Base-by-base conservation (phyloP, 2,329 filamentous ascomycete species). In the Cyphellophora attinorum region DNA sequence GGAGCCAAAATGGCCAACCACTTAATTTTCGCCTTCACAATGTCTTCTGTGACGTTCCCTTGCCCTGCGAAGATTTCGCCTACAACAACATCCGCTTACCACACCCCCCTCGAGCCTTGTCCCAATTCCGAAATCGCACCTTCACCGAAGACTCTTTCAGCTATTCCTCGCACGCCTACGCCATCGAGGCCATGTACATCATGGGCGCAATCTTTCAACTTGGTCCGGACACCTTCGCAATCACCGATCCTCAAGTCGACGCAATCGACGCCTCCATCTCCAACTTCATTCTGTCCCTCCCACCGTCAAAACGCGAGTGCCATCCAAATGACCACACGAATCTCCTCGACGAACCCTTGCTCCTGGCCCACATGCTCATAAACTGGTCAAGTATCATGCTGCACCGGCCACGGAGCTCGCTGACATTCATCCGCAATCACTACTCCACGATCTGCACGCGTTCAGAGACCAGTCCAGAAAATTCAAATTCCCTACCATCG, bases 81-180 rank as follows among this genome's bases (percentile, higher is more conserved):
- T 68, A 60, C 52, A 51, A 56, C 35, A 51, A 57, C 6, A 55
- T 48, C 29, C 76, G 79, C 60, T 61, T 44, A 68, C 81, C 48
- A 64, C 79, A 18, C 53, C 42, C 66, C 1, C 69, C 77, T 1
- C 67, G 71, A 36, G 79, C 74, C 12, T 65, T 93, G 12, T 32
- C 51, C 5, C 49, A 53, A n/a, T 57, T 60, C 33, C 53, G 93
- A 41, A 76, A 83, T 37, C 64, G 76, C 36, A 70, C 84, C n/a
- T 89, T 93, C 49, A 72, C 72, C 0, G 76, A 78, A 12, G 76
- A 81, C 30, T 72, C 79, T 6, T 70, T 73, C 27, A 66, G 71
- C 16, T 93, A 89, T 55, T 91, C 85, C 0, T 93, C 86, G 0
- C 91, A 83, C 54, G 72, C 83, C 3, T 93, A 93, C 55, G 79